Evolutionary conservation across 805 yeast species (phyloP).

Genomic region (Teunomyces cretensis): DNA sequence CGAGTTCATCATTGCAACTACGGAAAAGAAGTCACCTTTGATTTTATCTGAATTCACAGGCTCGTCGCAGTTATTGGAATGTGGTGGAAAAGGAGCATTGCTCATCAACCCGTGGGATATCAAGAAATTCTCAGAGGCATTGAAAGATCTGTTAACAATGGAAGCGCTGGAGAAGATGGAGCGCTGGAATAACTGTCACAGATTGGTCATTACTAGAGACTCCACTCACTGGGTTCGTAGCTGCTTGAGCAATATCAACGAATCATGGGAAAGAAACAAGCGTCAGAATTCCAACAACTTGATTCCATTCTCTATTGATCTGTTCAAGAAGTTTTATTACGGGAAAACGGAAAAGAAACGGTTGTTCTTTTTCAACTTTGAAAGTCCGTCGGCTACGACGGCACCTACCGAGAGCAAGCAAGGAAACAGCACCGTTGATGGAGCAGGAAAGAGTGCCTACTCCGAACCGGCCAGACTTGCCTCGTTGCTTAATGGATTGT

Average conservation of each 20-base stretch:
- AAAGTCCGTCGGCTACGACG: conserved; percentile 34
- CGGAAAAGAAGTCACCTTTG: conserved; percentile 72
- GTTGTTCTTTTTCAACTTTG: conserved; percentile 54
- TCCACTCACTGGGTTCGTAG: conserved; percentile 71
- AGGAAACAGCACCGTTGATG: background rate
- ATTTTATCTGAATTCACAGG: conserved; percentile 93
- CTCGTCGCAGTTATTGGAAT: conserved; percentile 72
- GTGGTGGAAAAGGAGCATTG: conserved; percentile 58
- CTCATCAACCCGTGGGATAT: conserved; percentile 92
- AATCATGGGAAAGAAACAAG: conserved; percentile 36
- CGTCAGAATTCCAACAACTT: conserved; percentile 23
- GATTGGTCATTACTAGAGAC: conserved; percentile 64
- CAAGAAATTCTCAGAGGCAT: conserved; percentile 60
- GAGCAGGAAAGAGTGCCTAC: conserved; percentile 21
- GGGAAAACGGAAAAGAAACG: conserved; percentile 35
- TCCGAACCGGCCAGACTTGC: conserved; percentile 64
- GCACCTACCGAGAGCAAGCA: conserved; percentile 3
- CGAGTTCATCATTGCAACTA: conserved; percentile 80
- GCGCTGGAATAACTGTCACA: conserved; percentile 62
- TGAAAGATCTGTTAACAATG: conserved; percentile 68
- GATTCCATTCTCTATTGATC: conserved; percentile 30
- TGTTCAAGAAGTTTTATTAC: conserved; percentile 33
- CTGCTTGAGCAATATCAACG: conserved; percentile 54
- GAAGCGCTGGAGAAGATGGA: conserved; percentile 50
- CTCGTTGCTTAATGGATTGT: conserved; percentile 57